Evolutionary conservation across 2,329 filamentous ascomycete species (phyloP), one percentile per base, ranked within the genome.

Genomic region (Sporothrix euskadiensis): DNA sequence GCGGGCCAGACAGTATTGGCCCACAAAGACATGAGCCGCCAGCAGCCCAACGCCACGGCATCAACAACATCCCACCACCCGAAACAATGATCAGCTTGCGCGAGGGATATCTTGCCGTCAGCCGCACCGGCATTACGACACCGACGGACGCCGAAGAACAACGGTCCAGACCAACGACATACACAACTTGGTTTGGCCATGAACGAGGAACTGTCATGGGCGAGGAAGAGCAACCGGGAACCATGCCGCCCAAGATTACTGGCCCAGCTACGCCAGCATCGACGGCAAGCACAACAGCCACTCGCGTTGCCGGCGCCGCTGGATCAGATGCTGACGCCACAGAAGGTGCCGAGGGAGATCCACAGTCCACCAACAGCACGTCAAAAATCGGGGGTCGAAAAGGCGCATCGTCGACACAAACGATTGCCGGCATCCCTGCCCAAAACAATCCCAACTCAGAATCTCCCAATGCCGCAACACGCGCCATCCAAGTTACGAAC

Each of bases 121-220:
- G 22, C 12, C 32, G 14, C 10, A 66, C 71, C 1, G 70, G 61
- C 14, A 52, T 49, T 1, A 22, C 61, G 6, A 69, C 71, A 3
- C 71, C 71, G 26, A 57, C 71, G 0, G 71, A 68, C 14, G 10
- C n/a, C 3, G 61, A 44, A 26, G 49, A 68, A 8, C 56, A 54
- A 22, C 61, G 44, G 9, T 10, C 56, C 30, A 1, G 19, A 10
- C 44, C 26, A 3, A 22, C 57, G 10, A 73, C 61, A 2, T 73
- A 73, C 57, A 71, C 56, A 6, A 73, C 72, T 3, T 74, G 71
- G 73, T 71, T 73, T 56, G 73, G 73, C 22, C 73, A 74, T 22
- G 57, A 74, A 52, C 35, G 59, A 32, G 65, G 71, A 0, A 32
- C 26, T 0, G 69, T 30, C 56, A 52, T 71, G 26, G 56, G 30